Evolutionary conservation across 2,329 filamentous ascomycete genomes (phyloP), one percentile per base, ranked within the genome.

Genomic region (Claviceps quebecensis): DNA sequence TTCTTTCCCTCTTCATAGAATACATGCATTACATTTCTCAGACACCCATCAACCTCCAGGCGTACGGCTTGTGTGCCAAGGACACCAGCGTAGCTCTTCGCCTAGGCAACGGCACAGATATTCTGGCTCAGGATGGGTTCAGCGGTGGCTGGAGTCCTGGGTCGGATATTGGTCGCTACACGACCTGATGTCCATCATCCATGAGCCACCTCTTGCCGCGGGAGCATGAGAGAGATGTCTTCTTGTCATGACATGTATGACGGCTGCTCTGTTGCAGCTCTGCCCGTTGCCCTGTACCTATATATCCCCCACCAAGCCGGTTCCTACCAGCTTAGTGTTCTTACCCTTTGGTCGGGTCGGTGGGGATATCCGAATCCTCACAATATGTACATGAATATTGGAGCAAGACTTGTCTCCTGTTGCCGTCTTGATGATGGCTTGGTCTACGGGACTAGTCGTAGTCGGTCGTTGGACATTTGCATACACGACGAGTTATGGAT

Each of bases 41-140:
- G 53, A 67, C 63, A 1, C 68, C 69, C 2, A 50, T 54, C 5
- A 69, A 69, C 51, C 56, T 72, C 40, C 64, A 72, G 53, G 64
- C 64, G 0, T 72, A 69, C 54, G 69, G 69, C 4, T 50, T 72
- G 45, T 71, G 69, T 56, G 67, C 67, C 36, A 71, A 70, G 59
- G 67, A 68, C 47, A 63, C 67, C 0, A 58, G 56, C 34, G 60
- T 62, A 2, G 61, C 61, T 1, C 55, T 72, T 40, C 63, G 59
- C 9, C 57, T 70, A n/a, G 67, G 60, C 5, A 60, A 69, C 37
- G 67, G 65, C 29, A 64, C 63, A 0, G 56, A 57, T 4, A 61
- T 70, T 37, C 51, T 55, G 11, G 59, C 66, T 2, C 56, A 63
- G 17, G 54, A 58, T 9, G 62, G 61, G 5, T 70, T 68, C 49